Conservation (phyloP, 192 early-diverging fungal species). For the Gigaspora rosea region DNA sequence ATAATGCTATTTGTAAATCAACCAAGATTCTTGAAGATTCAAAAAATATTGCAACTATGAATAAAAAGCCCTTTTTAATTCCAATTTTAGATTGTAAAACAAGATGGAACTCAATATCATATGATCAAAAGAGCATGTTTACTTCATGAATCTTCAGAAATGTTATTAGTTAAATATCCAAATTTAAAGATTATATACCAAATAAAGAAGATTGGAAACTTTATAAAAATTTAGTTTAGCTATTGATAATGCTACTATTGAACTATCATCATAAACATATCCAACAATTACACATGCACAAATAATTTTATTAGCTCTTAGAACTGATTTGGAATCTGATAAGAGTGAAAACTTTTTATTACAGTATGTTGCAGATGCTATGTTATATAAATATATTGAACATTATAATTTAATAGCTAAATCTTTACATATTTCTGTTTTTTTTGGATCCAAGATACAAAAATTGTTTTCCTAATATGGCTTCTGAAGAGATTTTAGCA, state of each 20-base stretch:
- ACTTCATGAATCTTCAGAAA: neutral
- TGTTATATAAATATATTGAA: neutral
- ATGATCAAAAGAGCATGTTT: neutral
- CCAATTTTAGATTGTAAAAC: neutral
- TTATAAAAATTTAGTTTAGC: neutral
- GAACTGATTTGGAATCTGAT: neutral
- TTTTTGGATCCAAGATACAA: neutral
- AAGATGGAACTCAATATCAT: slow-evolving; percentile 6
- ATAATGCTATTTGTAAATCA: neutral
- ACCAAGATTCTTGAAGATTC: neutral
- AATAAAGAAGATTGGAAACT: neutral
- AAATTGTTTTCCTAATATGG: neutral
- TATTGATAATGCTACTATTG: neutral
- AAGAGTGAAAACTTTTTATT: neutral
- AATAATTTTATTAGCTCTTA: neutral
- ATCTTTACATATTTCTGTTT: neutral
- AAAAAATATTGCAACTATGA: neutral
- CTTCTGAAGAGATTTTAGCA: neutral
- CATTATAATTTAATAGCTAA: neutral
- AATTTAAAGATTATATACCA: neutral
- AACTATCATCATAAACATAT: neutral
- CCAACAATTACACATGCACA: neutral
- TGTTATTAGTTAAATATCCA: neutral
- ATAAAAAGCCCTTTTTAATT: neutral
- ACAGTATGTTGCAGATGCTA: neutral